Conservation (phyloP, 2,329 filamentous ascomycete species). For the Alternaria solani region DNA sequence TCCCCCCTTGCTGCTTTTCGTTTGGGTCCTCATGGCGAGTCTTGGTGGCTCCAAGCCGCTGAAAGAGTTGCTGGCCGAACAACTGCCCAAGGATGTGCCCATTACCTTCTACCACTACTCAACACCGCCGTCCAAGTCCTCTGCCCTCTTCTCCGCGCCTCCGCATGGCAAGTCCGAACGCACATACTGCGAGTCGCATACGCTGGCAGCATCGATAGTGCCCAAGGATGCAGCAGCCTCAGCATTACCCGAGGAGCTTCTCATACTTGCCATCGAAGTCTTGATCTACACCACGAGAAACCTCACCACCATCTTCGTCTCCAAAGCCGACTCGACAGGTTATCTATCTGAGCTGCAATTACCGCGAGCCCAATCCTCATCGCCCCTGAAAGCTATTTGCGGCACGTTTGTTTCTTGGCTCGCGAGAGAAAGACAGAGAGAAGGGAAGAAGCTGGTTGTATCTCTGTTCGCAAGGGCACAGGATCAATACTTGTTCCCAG, state of each 20-base stretch:
- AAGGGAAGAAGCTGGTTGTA: slow-evolving; percentile 74
- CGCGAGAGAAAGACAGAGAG: slow-evolving; percentile 70
- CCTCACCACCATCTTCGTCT: slow-evolving; percentile 89
- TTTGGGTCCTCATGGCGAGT: slow-evolving; percentile 36
- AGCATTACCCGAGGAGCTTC: slow-evolving; percentile 58
- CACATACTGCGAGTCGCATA: slow-evolving; percentile 90
- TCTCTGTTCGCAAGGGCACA: slow-evolving; percentile 93
- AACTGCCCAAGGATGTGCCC: slow-evolving; percentile 60
- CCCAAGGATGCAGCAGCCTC: slow-evolving; percentile 38
- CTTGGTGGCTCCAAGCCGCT: slow-evolving; percentile 34
- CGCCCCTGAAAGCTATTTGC: slow-evolving; percentile 77
- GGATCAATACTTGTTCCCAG: slow-evolving; percentile 92
- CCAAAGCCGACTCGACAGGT: slow-evolving; percentile 96
- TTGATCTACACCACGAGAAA: slow-evolving; percentile 82
- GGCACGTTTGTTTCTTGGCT: slow-evolving; percentile 80
- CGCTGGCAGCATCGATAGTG: slow-evolving; percentile 66
- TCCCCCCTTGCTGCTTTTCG: slow-evolving; percentile 13
- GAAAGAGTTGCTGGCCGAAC: slow-evolving; percentile 59
- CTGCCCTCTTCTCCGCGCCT: slow-evolving; percentile 80
- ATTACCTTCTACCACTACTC: slow-evolving; percentile 87
- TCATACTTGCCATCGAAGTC: slow-evolving; percentile 86
- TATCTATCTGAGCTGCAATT: slow-evolving; percentile 75
- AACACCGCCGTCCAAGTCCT: slow-evolving; percentile 77
- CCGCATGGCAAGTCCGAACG: slow-evolving; percentile 74
- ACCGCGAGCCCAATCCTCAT: slow-evolving; percentile 59